A percentile compares a stretch with the other conserved stretches of the same genome.
phyloP scores from a whole-genome alignment of 441 rosid species.

The Syzygium syzygioides region DNA sequence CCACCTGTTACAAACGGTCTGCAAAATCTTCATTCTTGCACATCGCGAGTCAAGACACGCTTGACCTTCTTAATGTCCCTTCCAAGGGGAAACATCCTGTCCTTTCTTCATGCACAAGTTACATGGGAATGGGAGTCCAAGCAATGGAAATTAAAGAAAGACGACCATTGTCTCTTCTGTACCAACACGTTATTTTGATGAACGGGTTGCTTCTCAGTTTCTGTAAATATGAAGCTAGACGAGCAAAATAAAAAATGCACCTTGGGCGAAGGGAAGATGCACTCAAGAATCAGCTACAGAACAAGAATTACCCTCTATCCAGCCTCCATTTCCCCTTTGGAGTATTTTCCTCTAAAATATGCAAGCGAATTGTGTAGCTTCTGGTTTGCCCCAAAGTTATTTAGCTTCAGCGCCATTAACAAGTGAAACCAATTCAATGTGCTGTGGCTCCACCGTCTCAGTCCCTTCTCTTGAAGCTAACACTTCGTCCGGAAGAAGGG shows the following conservation, averaged over 20 bases:
- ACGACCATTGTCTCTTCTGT: neutral
- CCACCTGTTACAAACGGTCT: neutral
- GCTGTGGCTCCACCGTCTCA: conserved; percentile 29
- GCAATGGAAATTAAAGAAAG: neutral
- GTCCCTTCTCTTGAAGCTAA: conserved; percentile 26
- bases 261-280: neutral
- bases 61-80: neutral
- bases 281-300: neutral
- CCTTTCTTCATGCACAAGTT: neutral
- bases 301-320: neutral
- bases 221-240: neutral
- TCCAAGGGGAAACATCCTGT: neutral
- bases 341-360: neutral
- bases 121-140: neutral
- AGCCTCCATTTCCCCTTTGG: neutral
- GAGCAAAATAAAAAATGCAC: neutral
- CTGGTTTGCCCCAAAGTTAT: neutral
- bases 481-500: conserved; percentile 45
- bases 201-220: neutral
- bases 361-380: neutral
- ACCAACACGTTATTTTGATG: neutral
- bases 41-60: neutral
- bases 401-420: conserved; percentile 42
- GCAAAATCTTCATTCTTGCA: neutral
- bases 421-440: conserved; percentile 64